phyloP scores from a whole-genome alignment of 2,329 filamentous ascomycete species.

The Colletotrichum tanaceti region DNA sequence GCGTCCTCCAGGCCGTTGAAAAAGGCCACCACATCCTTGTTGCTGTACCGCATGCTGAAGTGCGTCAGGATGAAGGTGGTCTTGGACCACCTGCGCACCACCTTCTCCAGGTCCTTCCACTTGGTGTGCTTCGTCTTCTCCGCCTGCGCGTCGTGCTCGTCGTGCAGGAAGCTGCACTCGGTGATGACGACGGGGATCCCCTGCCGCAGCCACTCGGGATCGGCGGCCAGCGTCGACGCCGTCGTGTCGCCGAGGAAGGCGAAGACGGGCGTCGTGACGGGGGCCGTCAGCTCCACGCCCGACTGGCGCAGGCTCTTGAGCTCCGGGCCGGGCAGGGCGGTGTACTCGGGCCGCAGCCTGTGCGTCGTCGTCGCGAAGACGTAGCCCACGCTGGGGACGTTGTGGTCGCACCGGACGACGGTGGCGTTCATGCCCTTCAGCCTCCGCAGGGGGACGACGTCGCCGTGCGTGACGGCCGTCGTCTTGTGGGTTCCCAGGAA shows the following conservation, averaged over 20 bases:
- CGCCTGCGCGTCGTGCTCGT: constrained; percentile 57
- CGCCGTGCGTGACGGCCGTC: constrained; percentile 51
- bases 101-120: constrained; percentile 59
- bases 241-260: constrained; percentile 63
- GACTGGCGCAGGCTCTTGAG: constrained; percentile 53
- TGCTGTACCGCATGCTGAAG: constrained; percentile 58
- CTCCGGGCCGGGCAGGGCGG: constrained; percentile 49
- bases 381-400: constrained; percentile 61
- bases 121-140: constrained; percentile 60
- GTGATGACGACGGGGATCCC: constrained; percentile 60
- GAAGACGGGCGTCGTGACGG: constrained; percentile 55
- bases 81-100: constrained; percentile 55
- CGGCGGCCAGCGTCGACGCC: constrained; percentile 52
- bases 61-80: constrained; percentile 61
- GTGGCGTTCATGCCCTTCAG: constrained; percentile 53
- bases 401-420: constrained; percentile 60
- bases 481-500: constrained; percentile 55
- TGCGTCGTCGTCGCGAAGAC: constrained; percentile 55
- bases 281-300: constrained; percentile 54
- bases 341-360: constrained; percentile 54
- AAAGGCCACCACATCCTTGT: constrained; percentile 54
- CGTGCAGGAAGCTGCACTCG: constrained; percentile 61
- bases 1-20: constrained; percentile 54
- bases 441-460: constrained; percentile 51
- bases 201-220: constrained; percentile 53